These are phyloP conservation scores for Salvia rosmarinus DNA, from an alignment of 257 asterid species.

Conservation along the genomic window DNA sequence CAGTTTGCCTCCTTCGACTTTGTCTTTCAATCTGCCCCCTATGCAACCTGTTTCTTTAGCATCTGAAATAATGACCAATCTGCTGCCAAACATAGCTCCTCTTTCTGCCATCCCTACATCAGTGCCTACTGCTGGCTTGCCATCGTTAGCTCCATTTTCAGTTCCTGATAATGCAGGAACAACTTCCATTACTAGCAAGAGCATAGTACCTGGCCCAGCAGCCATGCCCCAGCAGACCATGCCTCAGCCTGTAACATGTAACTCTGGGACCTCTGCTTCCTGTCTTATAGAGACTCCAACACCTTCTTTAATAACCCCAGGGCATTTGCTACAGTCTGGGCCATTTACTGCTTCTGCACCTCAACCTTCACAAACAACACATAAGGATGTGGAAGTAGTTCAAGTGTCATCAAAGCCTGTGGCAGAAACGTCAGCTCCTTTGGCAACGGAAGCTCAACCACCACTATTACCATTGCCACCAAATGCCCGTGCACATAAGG, in stretches of 20 bases:
- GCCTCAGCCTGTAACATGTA: constrained; percentile 50
- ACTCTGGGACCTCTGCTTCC: constrained; percentile 50
- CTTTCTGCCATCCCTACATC: constrained; percentile 46
- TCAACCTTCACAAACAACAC: constrained; percentile 59
- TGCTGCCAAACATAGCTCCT: constrained; percentile 57
- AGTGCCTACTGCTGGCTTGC: constrained; percentile 47
- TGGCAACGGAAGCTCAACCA: constrained; percentile 73
- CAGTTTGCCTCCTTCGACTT: constrained; percentile 54
- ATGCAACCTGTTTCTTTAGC: constrained; percentile 50
- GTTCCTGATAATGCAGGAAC: constrained; percentile 48
- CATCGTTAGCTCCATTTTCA: constrained; percentile 49
- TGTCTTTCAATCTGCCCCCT: constrained; percentile 56
- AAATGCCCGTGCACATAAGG: constrained; percentile 67
- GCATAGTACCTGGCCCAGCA: constrained; percentile 46
- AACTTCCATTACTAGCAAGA: constrained; percentile 49
- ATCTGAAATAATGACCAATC: constrained; percentile 50
- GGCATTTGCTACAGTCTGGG: constrained; percentile 76
- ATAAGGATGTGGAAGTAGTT: constrained; percentile 90
- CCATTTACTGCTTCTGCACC: constrained; percentile 51
- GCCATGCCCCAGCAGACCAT: constrained; percentile 45
- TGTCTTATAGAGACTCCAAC: constrained; percentile 52
- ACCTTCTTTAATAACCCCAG: constrained; percentile 81
- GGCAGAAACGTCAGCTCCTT: constrained; percentile 53
- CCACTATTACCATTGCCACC: constrained; percentile 86
- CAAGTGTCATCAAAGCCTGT: constrained; percentile 60